Evolutionary conservation across 2,329 filamentous ascomycete genomes (phyloP), one percentile per base, ranked within the genome.

Genomic region (Fusarium floridanum): DNA sequence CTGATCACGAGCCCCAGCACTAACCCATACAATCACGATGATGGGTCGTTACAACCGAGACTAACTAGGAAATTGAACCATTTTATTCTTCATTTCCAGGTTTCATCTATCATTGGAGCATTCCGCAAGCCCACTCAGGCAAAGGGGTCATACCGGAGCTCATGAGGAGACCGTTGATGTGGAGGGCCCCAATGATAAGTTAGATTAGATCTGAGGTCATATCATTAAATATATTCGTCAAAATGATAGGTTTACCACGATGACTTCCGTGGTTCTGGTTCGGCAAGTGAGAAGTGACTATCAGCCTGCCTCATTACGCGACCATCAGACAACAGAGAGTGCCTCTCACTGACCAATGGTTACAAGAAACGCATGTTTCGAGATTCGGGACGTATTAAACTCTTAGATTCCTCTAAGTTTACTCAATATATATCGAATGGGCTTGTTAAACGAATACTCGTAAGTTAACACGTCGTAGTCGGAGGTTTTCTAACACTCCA

Each of bases 341-440:
- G 1, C 4, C 12, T 22, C 12, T 45, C 12, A 14, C 20, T 22
- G 4, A 22, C 20, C 12, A 22, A 5, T 6, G 1, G 22, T 5
- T 8, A 14, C 20, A 45, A 9, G 41, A 45, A 22, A 14, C 12
- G 4, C 20, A 14, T 22, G 2, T 11, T 5, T 45, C 39, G 2
- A 6, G 5, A 4, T 7, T 7, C 6, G 4, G 1, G n/a, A 11
- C 6, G 10, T 20, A 20, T 43, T 20, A 2, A n/a, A 43, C 11
- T 43, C 10, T 12, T 6, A 1, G 20, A 7, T 3, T 7, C 10
- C 4, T 10, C n/a, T n/a, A n/a, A n/a, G n/a, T n/a, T n/a, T 6
- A 22, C 11, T 43, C 10, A 6, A 20, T 1, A 22, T 43, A 20
- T 27, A n/a, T n/a, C 24, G 24, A 5, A 14, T 45, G 20, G 6